These are phyloP conservation scores for Teunomyces atbi DNA, from an alignment of 805 yeast genomes.

Conservation along the genomic window DNA sequence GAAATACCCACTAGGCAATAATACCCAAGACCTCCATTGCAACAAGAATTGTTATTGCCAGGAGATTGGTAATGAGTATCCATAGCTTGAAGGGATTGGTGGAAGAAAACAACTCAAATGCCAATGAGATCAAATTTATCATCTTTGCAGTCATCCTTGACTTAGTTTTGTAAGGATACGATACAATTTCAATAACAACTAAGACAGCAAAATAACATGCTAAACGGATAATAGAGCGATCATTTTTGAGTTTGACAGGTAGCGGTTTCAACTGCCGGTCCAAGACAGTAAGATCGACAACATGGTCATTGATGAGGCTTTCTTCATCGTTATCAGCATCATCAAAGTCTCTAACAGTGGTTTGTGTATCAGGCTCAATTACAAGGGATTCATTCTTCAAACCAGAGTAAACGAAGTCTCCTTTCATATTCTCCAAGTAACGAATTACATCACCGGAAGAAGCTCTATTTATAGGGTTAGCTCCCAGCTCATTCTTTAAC, in stretches of 20 bases:
- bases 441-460: slow-evolving; percentile 18
- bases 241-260: not conserved
- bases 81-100: not conserved
- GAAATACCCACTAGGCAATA: too few species aligned
- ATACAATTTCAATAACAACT: not conserved
- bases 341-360: not conserved
- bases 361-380: not conserved
- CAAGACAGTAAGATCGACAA: not conserved
- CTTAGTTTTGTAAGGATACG: not conserved
- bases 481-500: slow-evolving; percentile 26
- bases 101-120: not conserved
- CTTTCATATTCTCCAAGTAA: slow-evolving; percentile 21
- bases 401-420: not conserved
- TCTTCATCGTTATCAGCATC: not conserved
- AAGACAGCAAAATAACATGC: not conserved
- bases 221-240: not conserved
- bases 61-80: not conserved
- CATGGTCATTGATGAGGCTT: not conserved
- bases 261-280: not conserved
- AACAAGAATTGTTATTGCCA: not conserved
- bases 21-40: too few species aligned
- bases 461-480: slow-evolving; percentile 5
- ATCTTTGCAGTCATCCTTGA: not conserved
- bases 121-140: not conserved
- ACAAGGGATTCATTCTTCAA: not conserved